phyloP scores from a whole-genome alignment of 129 eudicot species.

The Tagetes patula region DNA sequence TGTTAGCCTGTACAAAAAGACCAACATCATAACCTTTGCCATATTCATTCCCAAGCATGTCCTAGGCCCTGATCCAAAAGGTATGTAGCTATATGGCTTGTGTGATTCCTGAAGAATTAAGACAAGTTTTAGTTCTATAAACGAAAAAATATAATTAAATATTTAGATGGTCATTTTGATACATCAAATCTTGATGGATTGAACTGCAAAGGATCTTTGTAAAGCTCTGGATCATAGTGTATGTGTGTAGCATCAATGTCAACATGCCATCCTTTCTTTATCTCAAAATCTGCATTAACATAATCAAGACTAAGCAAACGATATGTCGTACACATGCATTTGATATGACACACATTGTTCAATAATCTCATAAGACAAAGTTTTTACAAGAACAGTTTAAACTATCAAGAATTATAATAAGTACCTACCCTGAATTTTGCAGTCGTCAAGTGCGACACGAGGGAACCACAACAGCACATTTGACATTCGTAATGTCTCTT shows the following conservation, averaged over 20 bases:
- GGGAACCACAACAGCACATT: constrained; percentile 61
- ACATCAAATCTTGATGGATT: constrained; percentile 69
- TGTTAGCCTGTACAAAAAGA: constrained; percentile 53
- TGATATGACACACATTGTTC: no score
- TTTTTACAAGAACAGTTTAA: no score
- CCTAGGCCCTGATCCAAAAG: constrained; percentile 62
- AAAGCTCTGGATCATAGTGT: constrained; percentile 50
- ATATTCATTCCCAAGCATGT: constrained; percentile 67
- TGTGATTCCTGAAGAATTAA: constrained; percentile 42
- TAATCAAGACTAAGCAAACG: constrained; percentile 11
- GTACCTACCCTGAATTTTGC: constrained; percentile 45
- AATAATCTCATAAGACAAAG: no score
- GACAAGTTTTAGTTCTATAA: background rate
- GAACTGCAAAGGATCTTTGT: constrained; percentile 54
- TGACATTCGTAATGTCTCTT: constrained; percentile 63
- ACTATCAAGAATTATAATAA: background rate
- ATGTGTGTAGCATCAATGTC: constrained; percentile 60
- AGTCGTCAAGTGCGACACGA: constrained; percentile 50
- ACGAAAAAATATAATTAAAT: background rate
- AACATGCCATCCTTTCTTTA: constrained; percentile 70
- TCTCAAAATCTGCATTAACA: constrained; percentile 41
- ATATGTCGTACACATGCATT: no score
- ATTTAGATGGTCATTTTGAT: constrained; percentile 17
- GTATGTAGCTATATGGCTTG: constrained; percentile 59
- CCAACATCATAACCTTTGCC: constrained; percentile 63